Percentiles rank a stretch among this genome's conserved stretches.
phyloP scores from a whole-genome alignment of 805 yeast species.

The Debaryomyces maramus region DNA sequence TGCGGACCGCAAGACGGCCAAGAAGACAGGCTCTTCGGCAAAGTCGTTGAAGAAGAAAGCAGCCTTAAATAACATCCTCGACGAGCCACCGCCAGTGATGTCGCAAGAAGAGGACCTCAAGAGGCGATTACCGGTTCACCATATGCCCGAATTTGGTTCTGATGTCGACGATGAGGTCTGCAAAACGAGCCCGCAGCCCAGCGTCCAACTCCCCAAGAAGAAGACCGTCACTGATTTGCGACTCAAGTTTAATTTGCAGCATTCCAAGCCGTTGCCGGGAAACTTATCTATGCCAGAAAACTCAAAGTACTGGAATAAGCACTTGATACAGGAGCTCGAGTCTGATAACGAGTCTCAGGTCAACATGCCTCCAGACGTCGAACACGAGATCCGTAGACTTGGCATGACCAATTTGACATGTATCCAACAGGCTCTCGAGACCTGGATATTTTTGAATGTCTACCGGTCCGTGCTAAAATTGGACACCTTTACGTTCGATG shows the following conservation, averaged over 20 bases:
- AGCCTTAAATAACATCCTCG: slow-evolving; percentile 4
- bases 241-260: slow-evolving; percentile 33
- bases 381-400: background rate
- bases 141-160: slow-evolving; percentile 27
- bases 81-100: slow-evolving; percentile 3
- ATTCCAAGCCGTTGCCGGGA: slow-evolving; percentile 24
- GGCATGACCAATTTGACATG: slow-evolving; percentile 2
- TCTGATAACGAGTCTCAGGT: background rate
- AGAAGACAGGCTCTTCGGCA: background rate
- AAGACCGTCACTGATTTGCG: slow-evolving; percentile 30
- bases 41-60: background rate
- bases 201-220: slow-evolving; percentile 29
- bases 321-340: slow-evolving; percentile 11
- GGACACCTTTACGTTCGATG: slow-evolving; percentile 82
- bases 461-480: slow-evolving; percentile 62
- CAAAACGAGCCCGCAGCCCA: slow-evolving; percentile 5
- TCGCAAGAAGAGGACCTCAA: slow-evolving; percentile 3
- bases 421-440: slow-evolving; percentile 54
- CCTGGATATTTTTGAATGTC: slow-evolving; percentile 75
- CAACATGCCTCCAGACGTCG: background rate
- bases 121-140: slow-evolving; percentile 31
- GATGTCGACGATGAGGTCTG: slow-evolving; percentile 17
- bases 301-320: slow-evolving; percentile 20
- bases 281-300: slow-evolving; percentile 25
- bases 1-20: background rate